These are phyloP conservation scores for Wickerhamomyces sp. DNA, from an alignment of 1,139 yeast genomes.

Conservation along the genomic window DNA sequence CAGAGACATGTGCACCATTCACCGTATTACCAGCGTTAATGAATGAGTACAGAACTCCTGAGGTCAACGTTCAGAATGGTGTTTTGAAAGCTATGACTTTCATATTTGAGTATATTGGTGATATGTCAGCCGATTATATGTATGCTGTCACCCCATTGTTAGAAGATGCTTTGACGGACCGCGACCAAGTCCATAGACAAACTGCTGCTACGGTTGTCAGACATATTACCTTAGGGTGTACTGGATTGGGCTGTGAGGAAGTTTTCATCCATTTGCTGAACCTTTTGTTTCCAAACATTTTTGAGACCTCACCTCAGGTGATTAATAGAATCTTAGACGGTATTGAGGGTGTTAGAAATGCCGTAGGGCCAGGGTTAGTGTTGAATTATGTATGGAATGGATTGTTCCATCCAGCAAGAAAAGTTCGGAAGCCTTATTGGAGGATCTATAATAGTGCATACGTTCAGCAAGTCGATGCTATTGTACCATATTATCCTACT, in stretches of 20 bases:
- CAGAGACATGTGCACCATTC: constrained; percentile 89
- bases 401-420: constrained; percentile 87
- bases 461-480: constrained; percentile 65
- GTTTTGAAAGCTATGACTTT: constrained; percentile 90
- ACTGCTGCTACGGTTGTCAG: constrained; percentile 88
- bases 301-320: constrained; percentile 94
- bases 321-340: constrained; percentile 79
- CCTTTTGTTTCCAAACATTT: constrained; percentile 75
- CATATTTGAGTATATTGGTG: constrained; percentile 88
- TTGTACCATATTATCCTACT: constrained; percentile 81
- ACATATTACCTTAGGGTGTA: constrained; percentile 76
- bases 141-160: constrained; percentile 77
- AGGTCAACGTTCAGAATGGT: constrained; percentile 93
- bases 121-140: constrained; percentile 76
- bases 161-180: constrained; percentile 87
- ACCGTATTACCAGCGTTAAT: constrained; percentile 94
- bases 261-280: constrained; percentile 73
- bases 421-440: constrained; percentile 87
- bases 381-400: constrained; percentile 85
- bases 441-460: constrained; percentile 73
- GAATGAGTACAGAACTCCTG: constrained; percentile 94
- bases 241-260: constrained; percentile 72
- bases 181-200: constrained; percentile 92
- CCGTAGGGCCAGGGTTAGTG: constrained; percentile 72
- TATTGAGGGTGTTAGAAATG: constrained; percentile 66